Base-by-base conservation (phyloP, 1,139 yeast genomes). In the Suhomyces bolitotheri region DNA sequence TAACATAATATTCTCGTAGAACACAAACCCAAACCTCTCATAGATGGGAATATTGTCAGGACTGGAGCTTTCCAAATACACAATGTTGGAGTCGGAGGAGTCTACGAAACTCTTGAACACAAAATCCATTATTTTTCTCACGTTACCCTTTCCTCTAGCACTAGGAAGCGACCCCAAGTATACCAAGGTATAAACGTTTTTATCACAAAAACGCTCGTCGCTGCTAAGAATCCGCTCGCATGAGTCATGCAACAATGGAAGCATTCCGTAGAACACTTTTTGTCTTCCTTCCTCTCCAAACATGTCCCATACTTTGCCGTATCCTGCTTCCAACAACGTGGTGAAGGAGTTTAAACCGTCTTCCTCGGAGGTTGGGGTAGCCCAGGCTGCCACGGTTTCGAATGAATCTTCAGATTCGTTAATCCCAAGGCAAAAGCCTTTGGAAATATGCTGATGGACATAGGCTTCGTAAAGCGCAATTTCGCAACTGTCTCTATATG, bases 71-170 rank as follows among this genome's bases (percentile, higher is more conserved):
- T 80, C 88, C 53, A 80, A 66, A 49, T 80, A 80, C 8, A 78
- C 58, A 19, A 73, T 61, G 36, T 62, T 59, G 35, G 64, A 53
- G 14, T 62, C 63, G 20, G 59, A 56, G 30, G 60, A 57, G 46
- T 80, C 85, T 34, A 82, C 66, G 51, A 71, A 64, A 34, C 68
- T 62, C 19, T 62, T 55, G 44, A 77, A 78, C 72, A 78, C 74
- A 48, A 64, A 71, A n/a, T 77, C 76, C 45, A 80, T 73, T 50
- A 78, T 64, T 33, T 66, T 66, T 30, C 86, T 57, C n/a, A 72
- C 78, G 52, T 80, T 79, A 7, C 87, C 87, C 54, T 80, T 80
- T 23, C 87, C 87, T 49, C 83, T 66, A 7, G 84, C 83, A 15
- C 58, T 50, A n/a, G 69, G 71, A 8, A 73, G 62, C 6, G 82